Evolutionary conservation across 768 basidiomycete genomes (phyloP).

Genomic region (Leccinum rimulosum): DNA sequence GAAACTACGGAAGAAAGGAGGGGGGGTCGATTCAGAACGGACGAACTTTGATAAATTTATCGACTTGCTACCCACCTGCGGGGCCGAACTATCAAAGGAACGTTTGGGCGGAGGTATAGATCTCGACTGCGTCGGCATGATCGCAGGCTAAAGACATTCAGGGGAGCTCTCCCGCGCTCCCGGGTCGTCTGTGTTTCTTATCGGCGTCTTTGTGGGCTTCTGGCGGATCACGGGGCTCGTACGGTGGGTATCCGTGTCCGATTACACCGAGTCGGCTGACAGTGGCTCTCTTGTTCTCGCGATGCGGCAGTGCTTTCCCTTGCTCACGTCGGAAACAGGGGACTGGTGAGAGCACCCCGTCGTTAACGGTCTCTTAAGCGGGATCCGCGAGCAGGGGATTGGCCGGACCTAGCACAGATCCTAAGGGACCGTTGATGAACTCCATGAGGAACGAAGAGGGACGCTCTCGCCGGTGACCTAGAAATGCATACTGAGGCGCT

Average conservation of each 20-base stretch:
- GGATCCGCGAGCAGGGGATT: not conserved
- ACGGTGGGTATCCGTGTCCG: not conserved
- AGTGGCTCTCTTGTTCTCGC: not conserved
- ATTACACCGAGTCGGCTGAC: not conserved
- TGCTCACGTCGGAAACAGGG: conserved; percentile 16
- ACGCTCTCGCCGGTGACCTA: conserved; percentile 12
- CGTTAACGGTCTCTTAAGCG: not conserved
- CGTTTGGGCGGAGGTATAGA: not conserved
- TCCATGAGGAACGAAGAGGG: conserved; percentile 23
- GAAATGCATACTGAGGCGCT: conserved; percentile 28
- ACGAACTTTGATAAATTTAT: not conserved
- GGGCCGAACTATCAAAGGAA: conserved; percentile 3
- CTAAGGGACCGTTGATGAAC: conserved; percentile 4
- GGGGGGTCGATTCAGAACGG: not conserved
- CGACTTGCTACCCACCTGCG: not conserved
- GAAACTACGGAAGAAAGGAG: not conserved
- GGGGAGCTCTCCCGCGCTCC: not conserved
- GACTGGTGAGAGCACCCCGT: conserved; percentile 10
- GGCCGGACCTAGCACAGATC: not conserved
- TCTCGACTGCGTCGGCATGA: not conserved
- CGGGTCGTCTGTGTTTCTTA: not conserved
- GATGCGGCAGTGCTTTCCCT: conserved; percentile 4
- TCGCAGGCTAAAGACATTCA: not conserved
- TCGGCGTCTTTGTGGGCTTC: not conserved
- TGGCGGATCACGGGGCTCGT: conserved; percentile 2